These are phyloP conservation scores for Auriscalpium vulgare DNA, from an alignment of 768 basidiomycete species.

Conservation along the genomic window DNA sequence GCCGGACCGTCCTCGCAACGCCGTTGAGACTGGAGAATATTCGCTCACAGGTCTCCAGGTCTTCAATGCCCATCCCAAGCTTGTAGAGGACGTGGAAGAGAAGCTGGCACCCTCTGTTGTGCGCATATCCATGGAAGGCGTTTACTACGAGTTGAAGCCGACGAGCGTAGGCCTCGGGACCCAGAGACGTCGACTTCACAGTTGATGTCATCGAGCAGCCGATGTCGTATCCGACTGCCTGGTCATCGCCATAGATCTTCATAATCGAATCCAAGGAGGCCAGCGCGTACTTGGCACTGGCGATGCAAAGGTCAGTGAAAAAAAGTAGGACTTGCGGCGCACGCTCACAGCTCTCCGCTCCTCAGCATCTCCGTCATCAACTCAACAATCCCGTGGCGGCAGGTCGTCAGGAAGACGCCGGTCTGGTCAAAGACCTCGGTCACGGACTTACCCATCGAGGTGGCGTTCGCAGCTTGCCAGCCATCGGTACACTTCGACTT, in stretches of 20 bases:
- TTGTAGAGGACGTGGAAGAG: background rate
- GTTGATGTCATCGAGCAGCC: background rate
- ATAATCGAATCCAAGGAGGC: background rate
- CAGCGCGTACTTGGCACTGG: background rate
- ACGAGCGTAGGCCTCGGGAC: background rate
- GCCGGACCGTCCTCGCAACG: background rate
- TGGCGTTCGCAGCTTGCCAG: background rate
- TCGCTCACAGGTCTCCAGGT: background rate
- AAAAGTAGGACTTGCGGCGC: background rate
- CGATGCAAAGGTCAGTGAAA: background rate
- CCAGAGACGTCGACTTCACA: background rate
- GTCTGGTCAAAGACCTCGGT: background rate
- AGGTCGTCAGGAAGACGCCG: background rate
- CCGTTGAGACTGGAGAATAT: background rate
- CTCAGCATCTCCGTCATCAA: background rate
- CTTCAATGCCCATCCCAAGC: background rate
- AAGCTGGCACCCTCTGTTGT: background rate
- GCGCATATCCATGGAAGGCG: background rate
- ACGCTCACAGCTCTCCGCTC: background rate
- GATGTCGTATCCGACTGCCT: constrained; percentile 1
- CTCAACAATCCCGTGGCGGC: background rate
- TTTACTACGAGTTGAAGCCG: background rate
- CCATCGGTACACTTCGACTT: background rate
- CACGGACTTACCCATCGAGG: background rate
- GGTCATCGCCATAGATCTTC: background rate